Percentiles rank a stretch among this genome's conserved stretches.
Evolutionary conservation across 2,329 filamentous ascomycete species (phyloP).

Genomic region (Ramularia endophylla): DNA sequence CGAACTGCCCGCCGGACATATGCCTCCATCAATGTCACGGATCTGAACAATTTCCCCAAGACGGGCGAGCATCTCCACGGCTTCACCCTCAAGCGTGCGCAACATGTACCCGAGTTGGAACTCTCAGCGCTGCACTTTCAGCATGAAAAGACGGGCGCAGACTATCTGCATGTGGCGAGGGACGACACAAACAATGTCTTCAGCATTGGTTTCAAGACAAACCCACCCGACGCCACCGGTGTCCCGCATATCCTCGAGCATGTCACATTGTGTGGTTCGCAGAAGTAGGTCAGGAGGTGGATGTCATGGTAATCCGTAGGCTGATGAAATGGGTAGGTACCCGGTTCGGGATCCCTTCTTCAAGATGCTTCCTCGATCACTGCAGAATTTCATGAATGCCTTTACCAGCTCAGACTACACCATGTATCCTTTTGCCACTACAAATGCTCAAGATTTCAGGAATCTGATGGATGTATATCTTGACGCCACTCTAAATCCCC

Average conservation of each 20-base stretch:
- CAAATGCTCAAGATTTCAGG: conserved; percentile 89
- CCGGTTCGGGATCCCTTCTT: conserved; percentile 99
- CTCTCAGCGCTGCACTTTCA: conserved; percentile 83
- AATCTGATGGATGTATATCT: conserved; percentile 97
- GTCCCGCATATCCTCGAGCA: conserved; percentile 97
- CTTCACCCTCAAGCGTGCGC: conserved; percentile 82
- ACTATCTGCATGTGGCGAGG: conserved; percentile 90
- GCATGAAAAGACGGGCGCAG: conserved; percentile 92
- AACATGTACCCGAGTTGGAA: conserved; percentile 91
- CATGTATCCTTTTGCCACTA: conserved; percentile 96
- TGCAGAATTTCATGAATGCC: conserved; percentile 99
- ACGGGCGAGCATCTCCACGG: conserved; percentile 84
- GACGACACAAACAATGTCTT: conserved; percentile 99
- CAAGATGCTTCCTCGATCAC: conserved; percentile 95
- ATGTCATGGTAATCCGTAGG: conserved; percentile 6
- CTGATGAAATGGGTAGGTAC: conserved; percentile 52
- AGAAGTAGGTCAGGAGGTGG: conserved; percentile 57
- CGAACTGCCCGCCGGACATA: conserved; percentile 30
- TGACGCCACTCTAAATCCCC: conserved; percentile 83
- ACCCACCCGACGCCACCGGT: conserved; percentile 92
- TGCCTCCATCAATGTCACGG: conserved; percentile 68
- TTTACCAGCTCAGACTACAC: conserved; percentile 96
- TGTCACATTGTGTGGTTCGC: conserved; percentile 89
- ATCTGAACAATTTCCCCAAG: conserved; percentile 67
- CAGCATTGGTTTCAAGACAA: conserved; percentile 98